Percentiles rank a stretch among this genome's conserved stretches.
phyloP scores from a whole-genome alignment of 805 yeast species.

The Torulaspora indica region DNA sequence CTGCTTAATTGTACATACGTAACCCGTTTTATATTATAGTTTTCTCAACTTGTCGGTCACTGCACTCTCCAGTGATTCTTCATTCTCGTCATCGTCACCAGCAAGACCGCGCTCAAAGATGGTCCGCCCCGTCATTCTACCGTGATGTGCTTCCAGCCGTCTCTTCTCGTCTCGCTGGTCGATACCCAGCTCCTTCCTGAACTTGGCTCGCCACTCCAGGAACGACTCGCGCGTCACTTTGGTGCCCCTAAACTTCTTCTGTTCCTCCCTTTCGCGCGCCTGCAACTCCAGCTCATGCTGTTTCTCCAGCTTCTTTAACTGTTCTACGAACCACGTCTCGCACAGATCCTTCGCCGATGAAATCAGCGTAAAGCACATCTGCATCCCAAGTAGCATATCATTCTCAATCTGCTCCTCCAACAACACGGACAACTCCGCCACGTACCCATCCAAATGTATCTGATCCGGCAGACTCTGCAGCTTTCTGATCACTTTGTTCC shows the following conservation, averaged over 20 bases:
- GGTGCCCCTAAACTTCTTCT: slow-evolving; percentile 86
- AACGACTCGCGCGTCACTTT: slow-evolving; percentile 79
- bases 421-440: slow-evolving; percentile 30
- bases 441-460: slow-evolving; percentile 52
- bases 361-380: slow-evolving; percentile 78
- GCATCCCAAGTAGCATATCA: slow-evolving; percentile 79
- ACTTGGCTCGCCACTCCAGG: slow-evolving; percentile 62
- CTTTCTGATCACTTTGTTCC: slow-evolving; percentile 43
- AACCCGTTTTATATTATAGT: slow-evolving; percentile 7
- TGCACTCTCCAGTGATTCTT: slow-evolving; percentile 33
- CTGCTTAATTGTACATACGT: neutral
- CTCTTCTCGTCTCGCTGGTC: slow-evolving; percentile 55
- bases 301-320: slow-evolving; percentile 50
- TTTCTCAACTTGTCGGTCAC: slow-evolving; percentile 12
- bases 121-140: slow-evolving; percentile 80
- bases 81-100: slow-evolving; percentile 57
- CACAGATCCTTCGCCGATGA: slow-evolving; percentile 77
- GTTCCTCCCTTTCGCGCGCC: slow-evolving; percentile 74
- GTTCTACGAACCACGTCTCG: slow-evolving; percentile 60
- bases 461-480: slow-evolving; percentile 53
- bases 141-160: slow-evolving; percentile 56
- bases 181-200: slow-evolving; percentile 67
- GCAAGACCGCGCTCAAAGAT: slow-evolving; percentile 88
- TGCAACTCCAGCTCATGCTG: slow-evolving; percentile 53
- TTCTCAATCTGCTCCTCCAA: slow-evolving; percentile 41